These are phyloP conservation scores for Stephania yunnanensis DNA, from an alignment of 164 flowering plant species.

Conservation along the genomic window DNA sequence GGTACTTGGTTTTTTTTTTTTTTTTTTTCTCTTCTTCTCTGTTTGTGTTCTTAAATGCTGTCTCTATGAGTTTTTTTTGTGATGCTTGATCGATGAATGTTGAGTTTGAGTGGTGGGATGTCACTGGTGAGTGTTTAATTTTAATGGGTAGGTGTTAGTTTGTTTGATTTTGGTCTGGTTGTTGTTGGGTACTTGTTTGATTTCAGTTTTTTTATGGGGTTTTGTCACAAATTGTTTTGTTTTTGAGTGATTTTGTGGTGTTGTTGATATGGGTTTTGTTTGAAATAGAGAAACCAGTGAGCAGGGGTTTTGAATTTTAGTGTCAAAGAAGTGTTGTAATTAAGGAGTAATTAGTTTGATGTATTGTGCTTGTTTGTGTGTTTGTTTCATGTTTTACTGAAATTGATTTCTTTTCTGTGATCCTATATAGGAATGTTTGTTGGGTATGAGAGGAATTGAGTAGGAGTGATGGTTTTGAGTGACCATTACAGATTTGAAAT, in stretches of 20 bases:
- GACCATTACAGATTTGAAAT: constrained; percentile 9
- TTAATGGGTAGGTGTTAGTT: background rate
- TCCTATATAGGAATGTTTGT: constrained; percentile 5
- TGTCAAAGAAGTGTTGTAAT: too few relatives aligned
- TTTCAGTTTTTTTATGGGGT: too few relatives aligned
- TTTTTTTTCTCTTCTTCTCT: background rate
- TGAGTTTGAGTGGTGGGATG: background rate
- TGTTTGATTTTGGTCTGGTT: background rate
- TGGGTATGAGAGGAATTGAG: constrained; percentile 1
- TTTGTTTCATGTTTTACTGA: background rate
- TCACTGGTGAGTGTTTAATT: background rate
- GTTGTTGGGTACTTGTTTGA: background rate
- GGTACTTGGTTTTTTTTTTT: background rate
- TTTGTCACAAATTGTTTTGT: background rate
- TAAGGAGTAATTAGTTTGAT: background rate
- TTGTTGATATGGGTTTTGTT: background rate
- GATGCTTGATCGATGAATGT: background rate
- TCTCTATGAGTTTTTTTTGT: background rate
- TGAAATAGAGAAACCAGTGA: background rate
- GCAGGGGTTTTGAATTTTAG: too few relatives aligned
- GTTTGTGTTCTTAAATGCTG: background rate
- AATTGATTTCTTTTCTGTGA: background rate
- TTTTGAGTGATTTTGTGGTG: background rate
- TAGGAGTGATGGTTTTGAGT: background rate
- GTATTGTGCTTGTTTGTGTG: background rate